Base-by-base conservation (phyloP, 192 early-diverging fungal genomes). In the Backusella tarrabulga region DNA sequence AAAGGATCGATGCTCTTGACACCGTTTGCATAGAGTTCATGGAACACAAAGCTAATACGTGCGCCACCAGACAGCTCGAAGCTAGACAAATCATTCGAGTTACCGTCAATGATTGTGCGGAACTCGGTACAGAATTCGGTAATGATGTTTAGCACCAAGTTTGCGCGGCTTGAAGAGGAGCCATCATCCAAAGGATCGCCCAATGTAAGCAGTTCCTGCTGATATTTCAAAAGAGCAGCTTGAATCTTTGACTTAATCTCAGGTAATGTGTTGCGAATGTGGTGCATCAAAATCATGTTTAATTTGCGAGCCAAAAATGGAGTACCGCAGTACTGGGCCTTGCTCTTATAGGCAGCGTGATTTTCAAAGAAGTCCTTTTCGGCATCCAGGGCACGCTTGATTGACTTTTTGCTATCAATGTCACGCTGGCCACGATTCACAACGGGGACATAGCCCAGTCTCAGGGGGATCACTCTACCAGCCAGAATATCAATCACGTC, bases 401-500 rank as follows among this genome's bases (percentile, higher is more conserved):
- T 99, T 29, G 93, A 83, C 81, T 98, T 98, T 81, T 95, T 97
- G 77, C 80, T 90, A 52, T 98, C 95, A 77, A 99, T 99, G 86
- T 99, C 97, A 76, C 94, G 89, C 78, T 99, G 98, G 46, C 97
- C 97, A 74, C 98, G 93, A 87, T 99, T 99, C 38, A 99, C 96
- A n/a, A 99, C 98, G 15, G 98, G 97, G 8, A 99, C 98, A 79
- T 99, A 99, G 34, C 97, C 97, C 21, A 99, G 87, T 36, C 97
- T 89, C 75, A 99, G 90, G 5, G 97, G 98, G 85, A 99, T 98
- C 50, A 99, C 91, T 19, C 98, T 89, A 7, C 96, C 96, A 15
- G 97, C 97, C 79, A 99, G 89, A 81, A 99, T 98, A 80, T 99
- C 98, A 56, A 99, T 96, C 12, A 99, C 97, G 83, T 99, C 98